These are phyloP conservation scores for Aspergillus neoniger DNA, from an alignment of 2,329 filamentous ascomycete genomes.

Conservation along the genomic window DNA sequence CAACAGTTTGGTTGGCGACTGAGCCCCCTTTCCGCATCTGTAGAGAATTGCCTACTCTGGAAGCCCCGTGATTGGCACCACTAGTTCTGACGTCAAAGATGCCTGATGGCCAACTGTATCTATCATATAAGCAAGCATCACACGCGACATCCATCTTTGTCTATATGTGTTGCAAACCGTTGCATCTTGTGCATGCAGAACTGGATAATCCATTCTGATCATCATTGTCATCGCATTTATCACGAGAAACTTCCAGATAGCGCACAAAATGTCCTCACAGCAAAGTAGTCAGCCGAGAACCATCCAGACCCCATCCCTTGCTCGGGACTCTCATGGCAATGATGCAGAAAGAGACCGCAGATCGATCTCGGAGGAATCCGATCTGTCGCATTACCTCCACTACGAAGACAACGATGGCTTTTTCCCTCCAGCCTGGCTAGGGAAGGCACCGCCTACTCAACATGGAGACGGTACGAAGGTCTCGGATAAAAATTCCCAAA, in stretches of 20 bases:
- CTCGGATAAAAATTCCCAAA: not conserved
- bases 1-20: not conserved
- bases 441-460: constrained; percentile 18
- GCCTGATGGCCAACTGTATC: no score
- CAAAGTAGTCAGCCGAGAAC: constrained; percentile 2
- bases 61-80: not conserved
- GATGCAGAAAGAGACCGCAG: constrained; percentile 6
- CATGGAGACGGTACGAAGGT: not conserved
- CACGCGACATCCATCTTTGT: no score
- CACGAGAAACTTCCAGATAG: not conserved
- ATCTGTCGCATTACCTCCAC: constrained; percentile 35
- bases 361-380: constrained; percentile 17
- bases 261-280: constrained; percentile 9
- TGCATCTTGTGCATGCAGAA: no score
- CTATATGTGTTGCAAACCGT: no score
- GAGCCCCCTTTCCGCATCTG: no score
- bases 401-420: constrained; percentile 41
- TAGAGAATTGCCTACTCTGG: not conserved
- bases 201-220: no score
- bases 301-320: not conserved
- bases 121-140: no score
- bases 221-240: not conserved
- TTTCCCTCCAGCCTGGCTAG: constrained; percentile 35
- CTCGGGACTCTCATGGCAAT: not conserved
- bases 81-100: not conserved